Evolutionary conservation across 2,329 filamentous ascomycete species (phyloP).

Genomic region (Bipolaris cookei): DNA sequence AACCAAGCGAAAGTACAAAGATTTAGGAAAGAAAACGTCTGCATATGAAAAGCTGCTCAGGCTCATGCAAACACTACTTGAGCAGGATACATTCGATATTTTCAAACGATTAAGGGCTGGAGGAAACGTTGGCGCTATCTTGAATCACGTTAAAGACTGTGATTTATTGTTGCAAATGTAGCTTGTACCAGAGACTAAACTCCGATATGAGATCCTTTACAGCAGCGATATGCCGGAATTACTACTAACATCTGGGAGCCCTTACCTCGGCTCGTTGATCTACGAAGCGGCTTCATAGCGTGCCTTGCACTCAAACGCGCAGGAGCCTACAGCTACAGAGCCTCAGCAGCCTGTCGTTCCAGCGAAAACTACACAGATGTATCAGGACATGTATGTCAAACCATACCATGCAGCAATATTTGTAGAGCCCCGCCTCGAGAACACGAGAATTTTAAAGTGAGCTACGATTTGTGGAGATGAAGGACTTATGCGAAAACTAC

Average conservation of each 20-base stretch:
- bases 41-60: neutral
- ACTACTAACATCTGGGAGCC: slow-evolving; percentile 9
- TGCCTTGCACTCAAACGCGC: neutral
- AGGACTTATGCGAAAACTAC: slow-evolving; percentile 19
- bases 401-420: slow-evolving; percentile 26
- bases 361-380: neutral
- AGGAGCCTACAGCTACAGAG: neutral
- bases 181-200: slow-evolving; percentile 18
- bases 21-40: neutral
- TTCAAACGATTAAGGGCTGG: slow-evolving; percentile 24
- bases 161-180: slow-evolving; percentile 20
- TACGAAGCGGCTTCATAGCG: slow-evolving; percentile 10
- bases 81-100: slow-evolving; percentile 19
- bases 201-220: slow-evolving; percentile 27
- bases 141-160: slow-evolving; percentile 19
- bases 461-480: slow-evolving; percentile 27
- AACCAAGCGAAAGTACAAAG: neutral
- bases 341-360: neutral
- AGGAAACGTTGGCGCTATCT: slow-evolving; percentile 16
- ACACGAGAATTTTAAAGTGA: slow-evolving; percentile 24
- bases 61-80: slow-evolving; percentile 3
- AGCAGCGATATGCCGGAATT: slow-evolving; percentile 10
- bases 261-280: slow-evolving; percentile 17
- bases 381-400: slow-evolving; percentile 21
- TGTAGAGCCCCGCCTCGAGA: slow-evolving; percentile 21